These are phyloP conservation scores for Scleroderma bovista DNA, from an alignment of 768 basidiomycete genomes.

Conservation along the genomic window DNA sequence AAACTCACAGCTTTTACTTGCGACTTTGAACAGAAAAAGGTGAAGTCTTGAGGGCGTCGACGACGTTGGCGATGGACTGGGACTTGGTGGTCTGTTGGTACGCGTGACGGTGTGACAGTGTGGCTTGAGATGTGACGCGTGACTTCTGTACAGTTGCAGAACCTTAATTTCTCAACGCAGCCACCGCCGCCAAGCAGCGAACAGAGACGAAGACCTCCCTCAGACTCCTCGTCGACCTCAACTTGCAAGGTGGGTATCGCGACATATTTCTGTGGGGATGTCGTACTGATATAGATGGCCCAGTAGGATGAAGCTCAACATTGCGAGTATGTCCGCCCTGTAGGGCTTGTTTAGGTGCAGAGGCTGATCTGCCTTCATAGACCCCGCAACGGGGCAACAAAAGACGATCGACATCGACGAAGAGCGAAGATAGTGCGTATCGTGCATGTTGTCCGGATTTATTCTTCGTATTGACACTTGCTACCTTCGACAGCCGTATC, in stretches of 20 bases:
- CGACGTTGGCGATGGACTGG: constrained; percentile 13
- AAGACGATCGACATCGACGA: constrained; percentile 94
- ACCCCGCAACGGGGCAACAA: constrained; percentile 97
- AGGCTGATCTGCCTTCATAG: constrained; percentile 33
- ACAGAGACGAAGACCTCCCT: constrained; percentile 43
- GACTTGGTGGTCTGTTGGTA: constrained; percentile 27
- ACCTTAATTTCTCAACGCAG: constrained; percentile 45
- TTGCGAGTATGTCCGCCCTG: constrained; percentile 60
- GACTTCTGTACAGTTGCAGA: constrained; percentile 53
- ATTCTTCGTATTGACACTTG: background rate
- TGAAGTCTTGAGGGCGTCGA: constrained; percentile 42
- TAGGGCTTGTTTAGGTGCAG: constrained; percentile 1
- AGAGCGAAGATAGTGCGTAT: constrained; percentile 73
- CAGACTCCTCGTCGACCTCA: constrained; percentile 12
- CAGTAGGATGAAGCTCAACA: constrained; percentile 91
- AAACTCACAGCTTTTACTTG: constrained; percentile 33
- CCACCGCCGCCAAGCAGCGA: constrained; percentile 33
- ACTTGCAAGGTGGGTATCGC: constrained; percentile 23
- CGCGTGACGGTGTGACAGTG: constrained; percentile 22
- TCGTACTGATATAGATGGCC: background rate
- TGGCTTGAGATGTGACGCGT: constrained; percentile 35
- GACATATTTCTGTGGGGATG: background rate
- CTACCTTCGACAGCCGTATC: constrained; percentile 58
- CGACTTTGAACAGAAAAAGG: constrained; percentile 8
- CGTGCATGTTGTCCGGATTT: background rate